phyloP scores from a whole-genome alignment of 768 basidiomycete species.

The Lactarius hatsudake region DNA sequence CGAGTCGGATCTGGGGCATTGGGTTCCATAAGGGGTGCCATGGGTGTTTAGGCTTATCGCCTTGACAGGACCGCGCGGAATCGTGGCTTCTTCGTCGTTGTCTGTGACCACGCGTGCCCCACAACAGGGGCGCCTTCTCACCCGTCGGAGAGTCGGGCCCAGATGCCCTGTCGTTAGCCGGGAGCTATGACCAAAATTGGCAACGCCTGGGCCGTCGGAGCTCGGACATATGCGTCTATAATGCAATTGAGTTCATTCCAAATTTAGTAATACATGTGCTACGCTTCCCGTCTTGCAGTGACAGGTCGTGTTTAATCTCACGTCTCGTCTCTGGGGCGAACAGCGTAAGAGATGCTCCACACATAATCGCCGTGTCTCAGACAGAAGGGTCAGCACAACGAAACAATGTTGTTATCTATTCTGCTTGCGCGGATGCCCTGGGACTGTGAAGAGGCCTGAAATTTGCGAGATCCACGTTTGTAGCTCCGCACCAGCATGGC shows the following conservation, averaged over 20 bases:
- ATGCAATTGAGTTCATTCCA: background rate
- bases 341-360: background rate
- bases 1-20: background rate
- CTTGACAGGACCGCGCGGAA: constrained; percentile 3
- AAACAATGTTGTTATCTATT: background rate
- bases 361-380: background rate
- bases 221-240: background rate
- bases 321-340: background rate
- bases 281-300: background rate
- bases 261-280: background rate
- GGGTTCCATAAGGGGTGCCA: background rate
- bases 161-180: background rate
- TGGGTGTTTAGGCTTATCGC: background rate
- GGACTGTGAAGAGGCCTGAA: background rate
- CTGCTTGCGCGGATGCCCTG: background rate
- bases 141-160: background rate
- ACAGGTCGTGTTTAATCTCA: background rate
- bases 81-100: background rate
- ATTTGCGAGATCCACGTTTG: too few species aligned
- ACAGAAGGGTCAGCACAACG: too few species aligned
- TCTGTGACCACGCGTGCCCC: background rate
- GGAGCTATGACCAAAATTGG: background rate
- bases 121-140: background rate
- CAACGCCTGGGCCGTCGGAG: background rate
- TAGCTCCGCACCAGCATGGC: background rate